These are phyloP conservation scores for Gossypium turneri DNA, from an alignment of 345 rosid genomes.

Conservation along the genomic window DNA sequence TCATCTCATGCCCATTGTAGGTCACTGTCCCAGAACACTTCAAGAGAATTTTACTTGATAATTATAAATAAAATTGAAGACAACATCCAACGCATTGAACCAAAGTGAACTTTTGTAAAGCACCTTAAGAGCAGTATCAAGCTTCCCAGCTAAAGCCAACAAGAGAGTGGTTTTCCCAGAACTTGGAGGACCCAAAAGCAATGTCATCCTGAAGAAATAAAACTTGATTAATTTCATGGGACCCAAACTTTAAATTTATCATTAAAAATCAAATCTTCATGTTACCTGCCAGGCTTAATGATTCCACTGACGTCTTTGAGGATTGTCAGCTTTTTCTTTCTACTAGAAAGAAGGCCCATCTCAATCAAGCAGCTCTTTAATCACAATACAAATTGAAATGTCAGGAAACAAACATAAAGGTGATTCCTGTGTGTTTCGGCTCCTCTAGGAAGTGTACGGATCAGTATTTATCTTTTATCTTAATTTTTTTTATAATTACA, in stretches of 20 bases:
- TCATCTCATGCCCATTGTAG: constrained; percentile 51
- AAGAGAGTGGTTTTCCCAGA: constrained; percentile 12
- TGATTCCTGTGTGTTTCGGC: too few species aligned
- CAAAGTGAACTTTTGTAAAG: constrained; percentile 8
- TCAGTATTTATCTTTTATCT: too few species aligned
- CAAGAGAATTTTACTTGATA: neutral
- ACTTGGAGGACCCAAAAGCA: constrained; percentile 22
- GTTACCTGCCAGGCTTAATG: constrained; percentile 9
- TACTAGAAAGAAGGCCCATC: constrained; percentile 7
- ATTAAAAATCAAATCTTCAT: neutral
- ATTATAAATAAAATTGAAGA: neutral
- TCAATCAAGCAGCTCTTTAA: neutral
- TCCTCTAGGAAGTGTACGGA: too few species aligned
- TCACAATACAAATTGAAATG: neutral
- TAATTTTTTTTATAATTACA: too few species aligned
- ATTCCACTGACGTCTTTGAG: constrained; percentile 6
- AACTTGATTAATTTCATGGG: neutral
- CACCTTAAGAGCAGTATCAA: constrained; percentile 52
- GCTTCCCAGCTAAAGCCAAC: constrained; percentile 27
- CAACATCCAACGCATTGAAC: neutral
- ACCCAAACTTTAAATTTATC: neutral
- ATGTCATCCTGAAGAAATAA: constrained; percentile 7
- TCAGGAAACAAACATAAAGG: neutral
- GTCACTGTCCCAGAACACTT: constrained; percentile 28
- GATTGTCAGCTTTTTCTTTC: constrained; percentile 4